Evolutionary conservation across 2,329 filamentous ascomycete species (phyloP).

Genomic region (Arthrobotrys sinensis): DNA sequence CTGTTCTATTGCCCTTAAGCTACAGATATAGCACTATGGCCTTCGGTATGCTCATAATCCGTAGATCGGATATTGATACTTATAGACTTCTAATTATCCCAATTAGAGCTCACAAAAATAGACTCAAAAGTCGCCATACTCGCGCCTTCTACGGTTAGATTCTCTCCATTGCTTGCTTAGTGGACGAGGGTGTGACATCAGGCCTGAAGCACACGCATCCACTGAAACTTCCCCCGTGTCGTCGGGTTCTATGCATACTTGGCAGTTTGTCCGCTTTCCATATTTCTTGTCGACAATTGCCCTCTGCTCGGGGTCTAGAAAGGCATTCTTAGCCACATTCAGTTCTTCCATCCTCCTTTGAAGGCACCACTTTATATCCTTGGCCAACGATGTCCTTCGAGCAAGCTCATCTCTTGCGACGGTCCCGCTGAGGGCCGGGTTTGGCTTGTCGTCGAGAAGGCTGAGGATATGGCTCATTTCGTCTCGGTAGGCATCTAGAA

Average conservation of each 20-base stretch:
- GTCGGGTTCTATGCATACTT: not conserved
- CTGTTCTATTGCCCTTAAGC: too few relatives aligned
- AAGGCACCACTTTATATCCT: not conserved
- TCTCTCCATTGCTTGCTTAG: not conserved
- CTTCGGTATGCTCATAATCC: too few relatives aligned
- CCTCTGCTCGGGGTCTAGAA: not conserved
- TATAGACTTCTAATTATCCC: too few relatives aligned
- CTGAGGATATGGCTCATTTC: not conserved
- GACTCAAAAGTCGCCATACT: not conserved
- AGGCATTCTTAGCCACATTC: not conserved
- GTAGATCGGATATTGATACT: too few relatives aligned
- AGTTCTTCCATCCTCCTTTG: not conserved
- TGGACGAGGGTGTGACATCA: not conserved
- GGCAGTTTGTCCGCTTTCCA: not conserved
- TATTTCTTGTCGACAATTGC: not conserved
- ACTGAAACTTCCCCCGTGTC: not conserved
- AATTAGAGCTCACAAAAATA: not conserved
- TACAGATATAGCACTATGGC: too few relatives aligned
- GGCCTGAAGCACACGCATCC: not conserved
- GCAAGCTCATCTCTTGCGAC: not conserved
- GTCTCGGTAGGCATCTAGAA: not conserved
- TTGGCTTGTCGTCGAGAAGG: not conserved
- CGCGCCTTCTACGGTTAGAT: not conserved
- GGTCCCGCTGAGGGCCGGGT: not conserved
- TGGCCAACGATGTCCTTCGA: not conserved